Evolutionary conservation across 495 filamentous ascomycete genomes (phyloP).

Genomic region (Aspergillus cavernicola): DNA sequence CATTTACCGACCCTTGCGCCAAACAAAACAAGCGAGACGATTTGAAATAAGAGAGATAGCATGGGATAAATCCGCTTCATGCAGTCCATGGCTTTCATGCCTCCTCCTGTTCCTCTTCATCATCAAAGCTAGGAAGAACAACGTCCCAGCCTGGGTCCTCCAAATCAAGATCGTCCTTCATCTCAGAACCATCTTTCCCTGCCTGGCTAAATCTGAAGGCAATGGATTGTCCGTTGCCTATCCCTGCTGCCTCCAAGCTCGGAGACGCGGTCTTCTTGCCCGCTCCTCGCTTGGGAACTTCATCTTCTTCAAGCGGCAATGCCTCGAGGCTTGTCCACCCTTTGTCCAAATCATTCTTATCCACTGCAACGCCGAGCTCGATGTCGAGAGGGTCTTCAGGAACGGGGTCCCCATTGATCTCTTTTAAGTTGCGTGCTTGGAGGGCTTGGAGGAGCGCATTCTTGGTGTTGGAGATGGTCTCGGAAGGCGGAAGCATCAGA

Average conservation of each 20-base stretch:
- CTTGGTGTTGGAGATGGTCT: conserved; percentile 59
- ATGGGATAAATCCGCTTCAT: not conserved
- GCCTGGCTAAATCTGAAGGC: conserved; percentile 63
- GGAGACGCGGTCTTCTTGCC: conserved; percentile 37
- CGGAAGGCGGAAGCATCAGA: conserved; percentile 60
- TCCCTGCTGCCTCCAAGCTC: conserved; percentile 45
- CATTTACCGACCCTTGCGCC: conserved; percentile 7
- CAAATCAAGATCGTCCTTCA: conserved; percentile 32
- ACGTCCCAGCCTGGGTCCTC: conserved; percentile 63
- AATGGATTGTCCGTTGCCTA: conserved; percentile 56
- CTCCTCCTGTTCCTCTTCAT: conserved; percentile 43
- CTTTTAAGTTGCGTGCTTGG: conserved; percentile 35
- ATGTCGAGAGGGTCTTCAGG: conserved; percentile 48
- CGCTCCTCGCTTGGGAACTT: conserved; percentile 38
- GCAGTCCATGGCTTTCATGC: not conserved
- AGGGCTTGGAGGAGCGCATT: conserved; percentile 57
- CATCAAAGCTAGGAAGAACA: conserved; percentile 57
- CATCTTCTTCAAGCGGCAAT: conserved; percentile 33
- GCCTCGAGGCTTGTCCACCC: conserved; percentile 54
- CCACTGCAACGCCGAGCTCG: conserved; percentile 50
- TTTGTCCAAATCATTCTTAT: conserved; percentile 51
- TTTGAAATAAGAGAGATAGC: not conserved
- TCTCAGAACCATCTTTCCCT: conserved; percentile 14
- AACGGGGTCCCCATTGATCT: conserved; percentile 44
- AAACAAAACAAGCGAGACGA: not conserved